Base-by-base conservation (phyloP, 345 rosid genomes). In the Populus alba region DNA sequence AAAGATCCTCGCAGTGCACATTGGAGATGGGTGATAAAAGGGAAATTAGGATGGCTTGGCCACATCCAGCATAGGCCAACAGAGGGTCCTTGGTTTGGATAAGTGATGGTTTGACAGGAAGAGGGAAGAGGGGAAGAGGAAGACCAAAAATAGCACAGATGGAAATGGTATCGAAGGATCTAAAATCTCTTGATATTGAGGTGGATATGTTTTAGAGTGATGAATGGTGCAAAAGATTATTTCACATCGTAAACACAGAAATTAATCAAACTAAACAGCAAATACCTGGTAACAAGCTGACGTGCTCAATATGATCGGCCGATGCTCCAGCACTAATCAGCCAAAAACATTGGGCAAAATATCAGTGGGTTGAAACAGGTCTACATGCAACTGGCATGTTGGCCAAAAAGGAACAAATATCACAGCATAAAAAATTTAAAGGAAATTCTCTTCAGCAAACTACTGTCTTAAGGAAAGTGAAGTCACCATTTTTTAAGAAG, bases 241-340 rank as follows among this genome's bases (percentile, higher is more conserved):
- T 35, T 71, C 23, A 37, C 39, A 25, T 39, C 37, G 3, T 16
- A 55, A 31, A 66, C 62, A 76, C 66, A 73, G n/a, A 74, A 39
- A 68, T 33, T 29, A 49, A 68, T 57, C 61, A 72, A 23, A 8
- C 23, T 25, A 23, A 49, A 39, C 70, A 72, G 49, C 41, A 77
- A 47, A 16, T 85, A 93, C 99, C 99, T 80, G 99, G 99, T 72
- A 95, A 85, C 83, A 90, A 85, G 80, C 79, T 86, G 77, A 91
- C 89, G 73, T 61, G 37, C 68, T 93, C 87, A 75, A 78, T 18
- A 82, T 88, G 94, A 85, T 88, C 91, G 59, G 77, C 35, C 70
- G 81, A 79, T 72, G 84, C 82, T 70, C 82, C 87, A 73, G 89
- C 86, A 76, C 99, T 95, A 67, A 71, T 71, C 23, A 77, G 79